Conservation (phyloP, 257 asterid genomes). For the Solanum megistacrolobum region DNA sequence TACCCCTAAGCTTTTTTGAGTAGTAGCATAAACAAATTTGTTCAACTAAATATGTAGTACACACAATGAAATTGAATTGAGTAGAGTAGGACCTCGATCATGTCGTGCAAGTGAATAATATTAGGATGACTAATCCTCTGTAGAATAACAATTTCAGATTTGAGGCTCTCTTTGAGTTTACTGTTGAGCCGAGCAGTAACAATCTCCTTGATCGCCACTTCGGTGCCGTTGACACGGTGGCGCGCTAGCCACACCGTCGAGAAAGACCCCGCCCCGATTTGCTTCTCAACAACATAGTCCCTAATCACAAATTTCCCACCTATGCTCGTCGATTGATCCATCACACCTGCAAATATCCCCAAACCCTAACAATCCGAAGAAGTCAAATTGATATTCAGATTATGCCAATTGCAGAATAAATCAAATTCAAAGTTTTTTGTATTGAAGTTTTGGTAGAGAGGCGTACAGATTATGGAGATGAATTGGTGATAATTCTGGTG, state of each 20-base stretch:
- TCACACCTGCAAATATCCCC: slow-evolving; percentile 4
- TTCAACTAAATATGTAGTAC: background rate
- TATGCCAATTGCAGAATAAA: background rate
- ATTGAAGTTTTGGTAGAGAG: background rate
- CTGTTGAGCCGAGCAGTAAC: slow-evolving; percentile 42
- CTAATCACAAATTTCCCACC: slow-evolving; percentile 45
- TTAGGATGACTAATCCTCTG: slow-evolving; percentile 79
- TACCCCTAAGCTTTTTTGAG: background rate
- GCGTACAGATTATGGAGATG: background rate
- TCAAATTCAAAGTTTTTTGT: background rate
- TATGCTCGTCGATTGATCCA: slow-evolving; percentile 44
- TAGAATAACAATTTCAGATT: slow-evolving; percentile 78
- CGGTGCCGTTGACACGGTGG: slow-evolving; percentile 73
- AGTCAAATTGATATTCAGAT: background rate
- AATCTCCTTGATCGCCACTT: slow-evolving; percentile 89
- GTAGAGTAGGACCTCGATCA: slow-evolving; percentile 68
- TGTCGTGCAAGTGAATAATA: slow-evolving; percentile 83
- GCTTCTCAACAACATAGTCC: slow-evolving; percentile 64
- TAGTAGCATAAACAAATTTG: background rate
- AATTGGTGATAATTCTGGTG: background rate
- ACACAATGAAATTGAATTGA: background rate
- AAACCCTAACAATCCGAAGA: slow-evolving; percentile 3
- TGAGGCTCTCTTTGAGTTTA: slow-evolving; percentile 75
- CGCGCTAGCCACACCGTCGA: slow-evolving; percentile 93
- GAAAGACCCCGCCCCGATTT: slow-evolving; percentile 74